Conservation (phyloP, 2,329 filamentous ascomycete species). For the Penicillium sclerotiorum region DNA sequence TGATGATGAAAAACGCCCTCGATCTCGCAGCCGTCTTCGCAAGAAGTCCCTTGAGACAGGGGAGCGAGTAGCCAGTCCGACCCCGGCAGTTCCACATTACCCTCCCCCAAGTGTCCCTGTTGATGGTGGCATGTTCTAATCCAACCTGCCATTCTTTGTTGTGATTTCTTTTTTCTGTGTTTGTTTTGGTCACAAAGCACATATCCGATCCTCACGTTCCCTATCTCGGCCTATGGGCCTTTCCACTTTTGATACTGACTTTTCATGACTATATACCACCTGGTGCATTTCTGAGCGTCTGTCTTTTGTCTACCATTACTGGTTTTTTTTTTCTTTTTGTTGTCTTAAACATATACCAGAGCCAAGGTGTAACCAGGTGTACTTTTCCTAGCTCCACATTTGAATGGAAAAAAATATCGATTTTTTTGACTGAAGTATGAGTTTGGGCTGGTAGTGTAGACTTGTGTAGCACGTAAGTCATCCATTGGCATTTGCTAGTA, state of each 20-base stretch:
- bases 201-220: slow-evolving; percentile 9
- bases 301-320: slow-evolving; percentile 3
- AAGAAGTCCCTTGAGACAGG: slow-evolving; percentile 46
- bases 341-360: slow-evolving; percentile 9
- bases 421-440: not conserved
- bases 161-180: slow-evolving; percentile 3
- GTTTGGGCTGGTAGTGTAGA: not conserved
- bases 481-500: too few relatives aligned
- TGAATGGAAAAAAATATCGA: not conserved
- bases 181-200: slow-evolving; percentile 5
- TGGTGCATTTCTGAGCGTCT: slow-evolving; percentile 30
- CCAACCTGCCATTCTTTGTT: slow-evolving; percentile 4
- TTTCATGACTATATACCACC: slow-evolving; percentile 31
- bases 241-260: slow-evolving; percentile 6
- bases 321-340: slow-evolving; percentile 3
- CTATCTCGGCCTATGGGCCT: slow-evolving; percentile 5
- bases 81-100: slow-evolving; percentile 37
- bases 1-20: slow-evolving; percentile 46
- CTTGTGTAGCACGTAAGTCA: too few relatives aligned
- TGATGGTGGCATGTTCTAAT: slow-evolving; percentile 45
- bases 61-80: slow-evolving; percentile 36
- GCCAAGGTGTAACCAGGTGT: slow-evolving; percentile 9
- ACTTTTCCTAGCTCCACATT: not conserved
- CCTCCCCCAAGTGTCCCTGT: slow-evolving; percentile 33
- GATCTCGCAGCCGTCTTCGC: slow-evolving; percentile 25